Conservation (phyloP, 2,329 filamentous ascomycete genomes). For the Exserohilum turcica region DNA sequence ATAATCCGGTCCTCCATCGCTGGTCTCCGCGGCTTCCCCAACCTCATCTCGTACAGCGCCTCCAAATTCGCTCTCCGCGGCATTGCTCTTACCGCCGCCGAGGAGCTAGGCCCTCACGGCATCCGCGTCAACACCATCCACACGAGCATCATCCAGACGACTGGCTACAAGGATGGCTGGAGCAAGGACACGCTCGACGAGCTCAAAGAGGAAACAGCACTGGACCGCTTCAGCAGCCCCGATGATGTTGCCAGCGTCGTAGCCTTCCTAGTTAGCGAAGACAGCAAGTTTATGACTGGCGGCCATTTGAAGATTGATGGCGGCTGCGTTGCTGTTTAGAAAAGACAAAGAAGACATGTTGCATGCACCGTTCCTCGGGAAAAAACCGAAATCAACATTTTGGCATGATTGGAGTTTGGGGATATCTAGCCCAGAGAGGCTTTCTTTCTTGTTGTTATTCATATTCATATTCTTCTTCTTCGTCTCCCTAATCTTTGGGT, state of each 20-base stretch:
- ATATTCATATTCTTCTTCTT: not conserved
- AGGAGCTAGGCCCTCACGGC: constrained; percentile 45
- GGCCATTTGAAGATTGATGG: constrained; percentile 44
- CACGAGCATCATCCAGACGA: constrained; percentile 47
- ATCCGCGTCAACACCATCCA: constrained; percentile 52
- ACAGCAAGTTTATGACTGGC: constrained; percentile 49
- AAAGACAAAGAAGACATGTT: not conserved
- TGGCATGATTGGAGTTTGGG: constrained; percentile 32
- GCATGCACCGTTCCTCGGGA: not conserved
- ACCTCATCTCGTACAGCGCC: constrained; percentile 44
- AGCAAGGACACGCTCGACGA: constrained; percentile 42
- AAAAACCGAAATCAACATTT: constrained; percentile 2
- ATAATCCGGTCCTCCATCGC: constrained; percentile 49
- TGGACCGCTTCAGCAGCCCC: constrained; percentile 45
- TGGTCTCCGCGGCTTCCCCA: constrained; percentile 47
- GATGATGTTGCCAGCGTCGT: constrained; percentile 49
- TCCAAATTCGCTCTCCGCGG: constrained; percentile 49
- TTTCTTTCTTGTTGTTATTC: not conserved
- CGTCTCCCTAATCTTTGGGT: not conserved
- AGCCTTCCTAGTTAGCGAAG: constrained; percentile 47
- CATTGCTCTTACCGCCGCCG: constrained; percentile 47
- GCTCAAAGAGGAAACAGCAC: constrained; percentile 39
- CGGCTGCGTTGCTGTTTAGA: constrained; percentile 38
- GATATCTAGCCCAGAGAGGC: constrained; percentile 2
- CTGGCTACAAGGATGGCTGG: constrained; percentile 46